Percentiles rank a stretch among this genome's conserved stretches.
Conservation (phyloP, 768 basidiomycete species). For the Tricholomella constricta region DNA sequence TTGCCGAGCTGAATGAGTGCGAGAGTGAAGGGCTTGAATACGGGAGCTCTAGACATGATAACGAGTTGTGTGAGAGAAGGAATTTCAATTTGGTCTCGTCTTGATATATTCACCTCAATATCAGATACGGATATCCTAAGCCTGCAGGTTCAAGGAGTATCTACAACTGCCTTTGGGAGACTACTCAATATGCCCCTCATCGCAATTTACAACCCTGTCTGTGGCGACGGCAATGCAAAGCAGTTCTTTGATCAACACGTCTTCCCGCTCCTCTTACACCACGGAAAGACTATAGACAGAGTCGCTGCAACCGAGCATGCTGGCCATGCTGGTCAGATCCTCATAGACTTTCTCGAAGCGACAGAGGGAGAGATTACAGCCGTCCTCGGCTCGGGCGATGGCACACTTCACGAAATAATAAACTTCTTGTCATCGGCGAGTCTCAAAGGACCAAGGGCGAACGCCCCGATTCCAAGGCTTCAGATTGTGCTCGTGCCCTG, state of each 20-base stretch:
- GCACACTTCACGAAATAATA: constrained; percentile 88
- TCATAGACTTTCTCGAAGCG: constrained; percentile 41
- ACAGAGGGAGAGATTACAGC: constrained; percentile 41
- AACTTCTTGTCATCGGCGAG: constrained; percentile 48
- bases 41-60: constrained; percentile 13
- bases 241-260: constrained; percentile 61
- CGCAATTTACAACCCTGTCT: constrained; percentile 76
- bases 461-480: constrained; percentile 27
- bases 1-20: constrained; percentile 90
- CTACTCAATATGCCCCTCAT: constrained; percentile 54
- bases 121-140: too few species aligned
- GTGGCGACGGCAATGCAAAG: constrained; percentile 60
- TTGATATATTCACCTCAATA: too few species aligned
- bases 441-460: constrained; percentile 21
- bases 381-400: constrained; percentile 83
- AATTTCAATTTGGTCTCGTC: too few species aligned
- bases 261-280: constrained; percentile 57
- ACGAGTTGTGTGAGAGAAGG: too few species aligned
- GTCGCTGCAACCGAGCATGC: constrained; percentile 49
- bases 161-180: too few species aligned
- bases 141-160: too few species aligned
- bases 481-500: constrained; percentile 62
- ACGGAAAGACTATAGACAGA: constrained; percentile 39
- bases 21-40: constrained; percentile 76
- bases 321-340: constrained; percentile 56